These are phyloP conservation scores for Globisporangium nagaii DNA, from an alignment of 352 stramenopile genomes.

Conservation along the genomic window DNA sequence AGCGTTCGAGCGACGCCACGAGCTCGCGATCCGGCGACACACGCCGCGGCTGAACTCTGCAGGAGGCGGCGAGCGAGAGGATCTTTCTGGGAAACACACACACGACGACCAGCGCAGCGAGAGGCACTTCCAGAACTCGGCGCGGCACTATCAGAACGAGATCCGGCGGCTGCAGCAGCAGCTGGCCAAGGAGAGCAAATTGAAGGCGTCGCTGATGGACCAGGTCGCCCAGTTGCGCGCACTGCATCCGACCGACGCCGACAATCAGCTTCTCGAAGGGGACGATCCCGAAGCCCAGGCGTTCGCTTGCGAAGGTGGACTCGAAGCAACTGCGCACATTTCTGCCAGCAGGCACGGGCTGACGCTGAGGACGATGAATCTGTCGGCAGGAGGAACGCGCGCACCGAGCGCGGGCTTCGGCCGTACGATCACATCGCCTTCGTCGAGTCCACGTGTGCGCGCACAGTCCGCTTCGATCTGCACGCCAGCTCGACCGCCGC, in stretches of 20 bases:
- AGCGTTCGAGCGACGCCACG: constrained; percentile 24
- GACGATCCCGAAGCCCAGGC: not conserved
- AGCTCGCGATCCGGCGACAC: constrained; percentile 16
- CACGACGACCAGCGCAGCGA: constrained; percentile 3
- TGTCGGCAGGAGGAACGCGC: not conserved
- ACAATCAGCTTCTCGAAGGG: not conserved
- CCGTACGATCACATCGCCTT: constrained; percentile 1
- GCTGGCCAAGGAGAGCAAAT: constrained; percentile 37
- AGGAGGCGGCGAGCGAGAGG: not conserved
- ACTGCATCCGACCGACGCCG: not conserved
- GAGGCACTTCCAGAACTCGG: constrained; percentile 30
- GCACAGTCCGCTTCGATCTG: constrained; percentile 28
- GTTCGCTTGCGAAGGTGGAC: not conserved
- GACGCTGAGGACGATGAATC: not conserved
- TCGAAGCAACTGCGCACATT: not conserved
- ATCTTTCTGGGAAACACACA: not conserved
- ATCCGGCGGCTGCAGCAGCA: constrained; percentile 63
- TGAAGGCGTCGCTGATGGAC: constrained; percentile 39
- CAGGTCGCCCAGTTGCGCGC: constrained; percentile 31
- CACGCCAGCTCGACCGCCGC: constrained; percentile 10
- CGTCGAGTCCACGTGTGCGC: constrained; percentile 19
- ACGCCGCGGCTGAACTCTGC: not conserved
- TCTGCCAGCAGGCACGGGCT: not conserved
- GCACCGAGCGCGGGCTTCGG: not conserved
- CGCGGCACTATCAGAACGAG: constrained; percentile 59